Percentiles rank a stretch among this genome's conserved stretches.
Evolutionary conservation across 805 yeast species (phyloP).

Genomic region (Lipomyces lipofer): DNA sequence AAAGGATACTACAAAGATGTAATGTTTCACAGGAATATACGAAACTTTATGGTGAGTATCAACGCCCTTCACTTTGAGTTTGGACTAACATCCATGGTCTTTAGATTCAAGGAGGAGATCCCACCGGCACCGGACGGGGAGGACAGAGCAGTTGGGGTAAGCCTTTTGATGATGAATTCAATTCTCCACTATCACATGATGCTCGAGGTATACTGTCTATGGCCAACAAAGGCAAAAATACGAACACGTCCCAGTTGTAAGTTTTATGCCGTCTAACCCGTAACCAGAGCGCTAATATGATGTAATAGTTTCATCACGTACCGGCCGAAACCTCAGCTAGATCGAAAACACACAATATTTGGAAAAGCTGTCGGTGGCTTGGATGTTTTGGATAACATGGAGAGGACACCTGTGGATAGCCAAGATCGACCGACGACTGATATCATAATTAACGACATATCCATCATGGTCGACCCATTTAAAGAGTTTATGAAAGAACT

Average conservation of each 20-base stretch:
- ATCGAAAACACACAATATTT: slow-evolving; percentile 59
- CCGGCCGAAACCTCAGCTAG: slow-evolving; percentile 66
- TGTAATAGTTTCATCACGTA: slow-evolving; percentile 64
- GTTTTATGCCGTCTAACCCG: neutral
- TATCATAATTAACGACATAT: slow-evolving; percentile 22
- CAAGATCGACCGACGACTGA: slow-evolving; percentile 27
- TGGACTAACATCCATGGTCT: neutral
- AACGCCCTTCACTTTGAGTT: neutral
- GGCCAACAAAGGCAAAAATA: slow-evolving; percentile 94
- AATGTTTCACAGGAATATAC: slow-evolving; percentile 39
- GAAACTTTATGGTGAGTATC: slow-evolving; percentile 36
- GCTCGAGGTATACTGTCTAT: slow-evolving; percentile 80
- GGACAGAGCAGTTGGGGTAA: slow-evolving; percentile 37
- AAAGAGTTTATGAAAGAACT: slow-evolving; percentile 22
- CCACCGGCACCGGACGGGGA: slow-evolving; percentile 41
- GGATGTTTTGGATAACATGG: slow-evolving; percentile 51
- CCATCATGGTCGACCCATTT: slow-evolving; percentile 32
- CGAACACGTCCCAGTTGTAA: slow-evolving; percentile 81
- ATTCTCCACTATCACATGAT: slow-evolving; percentile 70
- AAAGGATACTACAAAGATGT: slow-evolving; percentile 41
- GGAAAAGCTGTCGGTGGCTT: slow-evolving; percentile 55
- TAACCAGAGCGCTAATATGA: neutral
- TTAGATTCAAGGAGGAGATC: slow-evolving; percentile 41
- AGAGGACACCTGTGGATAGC: slow-evolving; percentile 32
- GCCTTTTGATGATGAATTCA: slow-evolving; percentile 42